These are phyloP conservation scores for Hippophae gyantsensis DNA, from an alignment of 306 rosid species.

Conservation along the genomic window DNA sequence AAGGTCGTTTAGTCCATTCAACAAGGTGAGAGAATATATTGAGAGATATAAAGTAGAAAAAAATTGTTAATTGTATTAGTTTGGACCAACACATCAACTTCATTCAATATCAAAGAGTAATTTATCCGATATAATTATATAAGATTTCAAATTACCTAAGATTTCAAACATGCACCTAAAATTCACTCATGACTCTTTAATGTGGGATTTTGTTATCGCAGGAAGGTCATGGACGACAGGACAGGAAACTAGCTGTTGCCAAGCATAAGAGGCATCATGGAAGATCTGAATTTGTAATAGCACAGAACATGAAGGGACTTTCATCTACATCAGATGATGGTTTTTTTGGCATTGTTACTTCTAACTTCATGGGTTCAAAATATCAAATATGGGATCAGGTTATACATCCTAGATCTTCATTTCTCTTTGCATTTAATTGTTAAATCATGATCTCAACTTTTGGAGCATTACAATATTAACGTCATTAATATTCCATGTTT, in stretches of 20 bases:
- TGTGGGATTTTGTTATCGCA: slow-evolving; percentile 13
- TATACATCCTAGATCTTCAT: slow-evolving; percentile 5
- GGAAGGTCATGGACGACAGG: slow-evolving; percentile 93
- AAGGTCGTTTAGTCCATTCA: no score
- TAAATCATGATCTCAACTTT: no score
- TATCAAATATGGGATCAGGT: slow-evolving; percentile 85
- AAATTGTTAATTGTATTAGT: no score
- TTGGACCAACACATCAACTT: no score
- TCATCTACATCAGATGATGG: slow-evolving; percentile 45
- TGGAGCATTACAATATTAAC: no score
- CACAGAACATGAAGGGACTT: slow-evolving; percentile 57
- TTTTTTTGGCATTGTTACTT: slow-evolving; percentile 57
- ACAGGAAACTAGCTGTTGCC: slow-evolving; percentile 80
- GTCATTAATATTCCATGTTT: no score
- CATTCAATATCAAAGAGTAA: no score
- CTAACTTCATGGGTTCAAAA: slow-evolving; percentile 82
- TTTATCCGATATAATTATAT: no score
- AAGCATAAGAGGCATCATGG: slow-evolving; percentile 53
- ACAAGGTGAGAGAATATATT: no score
- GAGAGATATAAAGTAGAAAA: no score
- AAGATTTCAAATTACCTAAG: no score
- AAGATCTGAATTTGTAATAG: slow-evolving; percentile 47
- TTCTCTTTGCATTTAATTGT: no score
- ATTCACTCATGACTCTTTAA: not conserved
- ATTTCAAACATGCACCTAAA: not conserved